Evolutionary conservation across 1,284 basidiomycete species (phyloP).

Genomic region (Blastosporella zonata): DNA sequence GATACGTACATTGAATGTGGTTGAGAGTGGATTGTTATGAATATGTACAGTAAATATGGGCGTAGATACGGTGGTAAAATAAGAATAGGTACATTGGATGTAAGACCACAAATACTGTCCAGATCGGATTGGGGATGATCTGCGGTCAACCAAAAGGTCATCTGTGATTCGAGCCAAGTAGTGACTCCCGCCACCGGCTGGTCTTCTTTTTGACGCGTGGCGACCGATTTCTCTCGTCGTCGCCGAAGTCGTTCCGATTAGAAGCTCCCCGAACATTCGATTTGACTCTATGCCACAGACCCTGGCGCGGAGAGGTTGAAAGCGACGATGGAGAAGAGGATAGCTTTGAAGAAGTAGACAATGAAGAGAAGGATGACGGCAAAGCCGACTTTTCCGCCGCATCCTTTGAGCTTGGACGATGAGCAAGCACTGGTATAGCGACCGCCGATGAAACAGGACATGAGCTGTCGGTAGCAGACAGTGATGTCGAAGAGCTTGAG

Average conservation of each 20-base stretch:
- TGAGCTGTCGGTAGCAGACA: not conserved
- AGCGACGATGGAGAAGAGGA: constrained; percentile 12
- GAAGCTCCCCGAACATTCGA: constrained; percentile 27
- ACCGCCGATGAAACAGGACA: constrained; percentile 11
- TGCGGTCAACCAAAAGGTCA: too few species aligned
- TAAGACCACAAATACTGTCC: too few species aligned
- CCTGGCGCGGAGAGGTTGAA: constrained; percentile 10
- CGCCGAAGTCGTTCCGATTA: constrained; percentile 7
- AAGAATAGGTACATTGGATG: not conserved
- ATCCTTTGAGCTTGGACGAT: constrained; percentile 3
- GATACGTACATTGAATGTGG: too few species aligned
- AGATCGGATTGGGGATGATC: too few species aligned
- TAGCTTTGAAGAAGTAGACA: constrained; percentile 2
- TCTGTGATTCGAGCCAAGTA: constrained; percentile 2
- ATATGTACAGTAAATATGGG: not conserved
- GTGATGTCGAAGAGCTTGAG: constrained; percentile 5
- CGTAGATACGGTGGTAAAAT: not conserved
- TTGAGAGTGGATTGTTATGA: not conserved
- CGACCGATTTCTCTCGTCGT: constrained; percentile 1
- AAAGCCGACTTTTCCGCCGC: not conserved
- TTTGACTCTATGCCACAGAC: constrained; percentile 39
- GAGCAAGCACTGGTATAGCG: not conserved
- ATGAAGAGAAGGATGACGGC: constrained; percentile 9
- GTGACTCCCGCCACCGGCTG: constrained; percentile 7
- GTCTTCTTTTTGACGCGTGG: constrained; percentile 14